Evolutionary conservation across 805 yeast genomes (phyloP), one percentile per base, ranked within the genome.

Genomic region (Saturnispora kantuleensis): DNA sequence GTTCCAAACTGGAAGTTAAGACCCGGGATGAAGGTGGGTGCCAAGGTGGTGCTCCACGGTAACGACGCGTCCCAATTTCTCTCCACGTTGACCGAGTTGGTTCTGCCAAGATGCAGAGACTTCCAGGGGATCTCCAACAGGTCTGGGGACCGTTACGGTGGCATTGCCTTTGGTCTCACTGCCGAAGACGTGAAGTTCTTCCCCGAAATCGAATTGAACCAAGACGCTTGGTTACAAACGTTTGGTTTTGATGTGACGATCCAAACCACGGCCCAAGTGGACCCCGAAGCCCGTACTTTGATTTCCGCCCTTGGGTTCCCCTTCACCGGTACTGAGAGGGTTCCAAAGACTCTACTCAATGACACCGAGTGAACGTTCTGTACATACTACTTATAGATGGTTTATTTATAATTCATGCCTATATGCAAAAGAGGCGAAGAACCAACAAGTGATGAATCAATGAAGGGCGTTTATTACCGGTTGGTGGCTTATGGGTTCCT

Each of bases 161-260:
- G 86, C 61, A 74, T 94, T 47, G 74, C 93, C 9, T 80, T 93
- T 58, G 96, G 96, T 38, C 65, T 93, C 54, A 76, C 75, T 35
- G 78, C 85, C 2, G 85, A 82, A 44, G 87, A 85, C 55, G 77
- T 84, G 42, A 78, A 76, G 56, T 73, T 72, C 58, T 93, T 93
- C 74, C 99, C 99, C 3, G 98, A 93, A 65, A 79, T 93, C 50
- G 96, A 89, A 59, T 76, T 81, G 47, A 87, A 84, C 64, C 87
- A 81, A 60, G 97, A 90, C 62, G 68, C 84, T 51, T 93, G 90
- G 85, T 89, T 95, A 33, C 76, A 71, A 51, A 77, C 88, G 29
- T 86, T 80, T 59, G 97, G 96, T 47, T 73, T 90, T 71, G 84
- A 87, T 59, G 71, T 93, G 46, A 84, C 86, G 34, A 66, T 93